These are phyloP conservation scores for Piromyces finnis DNA, from an alignment of 192 early-diverging fungal species.

Conservation along the genomic window DNA sequence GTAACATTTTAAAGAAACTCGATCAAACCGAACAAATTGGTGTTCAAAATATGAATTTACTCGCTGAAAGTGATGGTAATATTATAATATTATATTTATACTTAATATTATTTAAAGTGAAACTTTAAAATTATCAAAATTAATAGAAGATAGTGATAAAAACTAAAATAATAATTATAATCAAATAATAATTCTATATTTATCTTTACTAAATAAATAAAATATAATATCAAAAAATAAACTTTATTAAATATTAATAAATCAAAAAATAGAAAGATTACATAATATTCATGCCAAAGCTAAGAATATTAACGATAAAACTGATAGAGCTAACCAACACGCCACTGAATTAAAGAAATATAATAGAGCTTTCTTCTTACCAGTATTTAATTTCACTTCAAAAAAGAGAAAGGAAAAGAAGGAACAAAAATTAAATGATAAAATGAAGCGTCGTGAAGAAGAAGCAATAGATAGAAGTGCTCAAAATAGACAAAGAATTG, in stretches of 20 bases:
- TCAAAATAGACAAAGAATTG: neutral
- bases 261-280: neutral
- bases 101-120: too few species aligned
- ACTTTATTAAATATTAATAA: too few species aligned
- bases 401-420: neutral
- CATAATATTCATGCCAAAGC: neutral
- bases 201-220: too few species aligned
- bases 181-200: too few species aligned
- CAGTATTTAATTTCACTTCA: neutral
- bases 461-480: neutral
- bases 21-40: neutral
- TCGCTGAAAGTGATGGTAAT: neutral
- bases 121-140: too few species aligned
- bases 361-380: neutral
- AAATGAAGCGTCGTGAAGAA: neutral
- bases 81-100: neutral
- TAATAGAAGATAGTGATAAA: too few species aligned
- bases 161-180: too few species aligned
- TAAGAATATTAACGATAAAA: neutral
- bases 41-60: neutral
- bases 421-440: neutral
- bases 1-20: neutral
- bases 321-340: neutral
- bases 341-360: neutral
- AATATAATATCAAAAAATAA: too few species aligned